Evolutionary conservation across 23 red algal species (phyloP).

Genomic region (Agarophyton chilense): DNA sequence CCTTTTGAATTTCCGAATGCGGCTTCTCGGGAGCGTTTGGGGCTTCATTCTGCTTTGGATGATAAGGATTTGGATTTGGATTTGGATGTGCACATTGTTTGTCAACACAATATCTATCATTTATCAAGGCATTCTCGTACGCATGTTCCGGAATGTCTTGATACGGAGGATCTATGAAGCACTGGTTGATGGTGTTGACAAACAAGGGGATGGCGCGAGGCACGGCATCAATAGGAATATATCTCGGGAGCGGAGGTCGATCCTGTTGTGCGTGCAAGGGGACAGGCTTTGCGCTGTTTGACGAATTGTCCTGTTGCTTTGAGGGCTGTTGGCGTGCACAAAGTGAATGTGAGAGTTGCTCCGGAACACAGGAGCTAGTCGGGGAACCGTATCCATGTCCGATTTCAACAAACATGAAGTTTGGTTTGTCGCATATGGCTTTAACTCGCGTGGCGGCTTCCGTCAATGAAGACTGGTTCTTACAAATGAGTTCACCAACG

Average conservation of each 20-base stretch:
- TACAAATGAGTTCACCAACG: constrained; percentile 8
- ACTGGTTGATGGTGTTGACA: constrained; percentile 71
- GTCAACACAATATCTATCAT: constrained; percentile 16
- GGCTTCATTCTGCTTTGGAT: not conserved
- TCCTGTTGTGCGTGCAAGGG: not conserved
- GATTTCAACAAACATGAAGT: constrained; percentile 72
- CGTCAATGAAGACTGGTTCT: not conserved
- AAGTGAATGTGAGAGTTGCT: not conserved
- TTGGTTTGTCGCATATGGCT: constrained; percentile 23
- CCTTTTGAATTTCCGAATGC: not conserved
- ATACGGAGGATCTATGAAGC: constrained; percentile 57
- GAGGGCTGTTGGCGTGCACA: not conserved
- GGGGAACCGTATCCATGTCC: constrained; percentile 27
- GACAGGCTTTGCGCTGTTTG: not conserved
- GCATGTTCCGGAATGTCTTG: constrained; percentile 43
- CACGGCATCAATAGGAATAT: constrained; percentile 27
- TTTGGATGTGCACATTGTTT: not conserved
- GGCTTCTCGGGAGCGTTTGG: not conserved
- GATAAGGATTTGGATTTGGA: not conserved
- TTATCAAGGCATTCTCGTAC: constrained; percentile 30
- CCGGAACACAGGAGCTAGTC: not conserved
- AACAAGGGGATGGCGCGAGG: constrained; percentile 64
- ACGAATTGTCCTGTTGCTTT: not conserved
- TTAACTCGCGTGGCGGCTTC: constrained; percentile 36
- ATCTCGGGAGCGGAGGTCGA: not conserved